These are phyloP conservation scores for Penicillium sp. DNA, from an alignment of 2,329 filamentous ascomycete species.

Conservation along the genomic window DNA sequence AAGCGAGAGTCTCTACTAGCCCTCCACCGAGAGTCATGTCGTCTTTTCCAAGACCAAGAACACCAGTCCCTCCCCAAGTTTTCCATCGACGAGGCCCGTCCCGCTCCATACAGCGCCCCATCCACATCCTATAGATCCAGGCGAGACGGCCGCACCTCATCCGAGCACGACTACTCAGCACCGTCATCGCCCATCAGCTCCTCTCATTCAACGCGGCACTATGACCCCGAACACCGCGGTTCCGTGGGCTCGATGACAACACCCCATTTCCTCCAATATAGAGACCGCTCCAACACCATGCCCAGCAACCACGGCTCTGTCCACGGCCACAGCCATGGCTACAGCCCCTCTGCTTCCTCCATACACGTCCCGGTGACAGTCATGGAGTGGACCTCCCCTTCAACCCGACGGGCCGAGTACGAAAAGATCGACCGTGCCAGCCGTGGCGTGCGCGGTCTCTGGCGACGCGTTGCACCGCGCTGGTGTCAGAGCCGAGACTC, in stretches of 20 bases:
- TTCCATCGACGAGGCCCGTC: slow-evolving; percentile 6
- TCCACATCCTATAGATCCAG: slow-evolving; percentile 14
- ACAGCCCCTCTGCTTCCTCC: slow-evolving; percentile 27
- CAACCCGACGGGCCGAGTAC: slow-evolving; percentile 48
- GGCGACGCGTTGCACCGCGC: slow-evolving; percentile 44
- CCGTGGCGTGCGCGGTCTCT: slow-evolving; percentile 46
- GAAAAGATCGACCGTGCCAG: slow-evolving; percentile 57
- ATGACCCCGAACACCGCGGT: slow-evolving; percentile 15
- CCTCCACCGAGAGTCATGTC: slow-evolving; percentile 45
- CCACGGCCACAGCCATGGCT: slow-evolving; percentile 15
- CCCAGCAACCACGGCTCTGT: slow-evolving; percentile 6
- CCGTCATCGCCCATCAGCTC: slow-evolving; percentile 23
- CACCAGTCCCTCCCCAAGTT: not conserved
- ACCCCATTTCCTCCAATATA: slow-evolving; percentile 5
- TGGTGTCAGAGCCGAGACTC: slow-evolving; percentile 40
- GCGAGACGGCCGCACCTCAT: slow-evolving; percentile 15
- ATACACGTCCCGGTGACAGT: slow-evolving; percentile 40
- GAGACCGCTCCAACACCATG: slow-evolving; percentile 24
- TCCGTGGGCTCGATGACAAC: slow-evolving; percentile 15
- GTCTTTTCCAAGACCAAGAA: slow-evolving; percentile 38
- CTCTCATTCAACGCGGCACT: slow-evolving; percentile 17
- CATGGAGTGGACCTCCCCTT: slow-evolving; percentile 51
- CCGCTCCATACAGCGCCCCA: slow-evolving; percentile 7
- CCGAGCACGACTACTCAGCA: slow-evolving; percentile 19
- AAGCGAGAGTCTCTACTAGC: slow-evolving; percentile 40